Evolutionary conservation across 176 grass and related monocot species (phyloP), one percentile per base, ranked within the genome.

Genomic region (Aechmea fasciata): DNA sequence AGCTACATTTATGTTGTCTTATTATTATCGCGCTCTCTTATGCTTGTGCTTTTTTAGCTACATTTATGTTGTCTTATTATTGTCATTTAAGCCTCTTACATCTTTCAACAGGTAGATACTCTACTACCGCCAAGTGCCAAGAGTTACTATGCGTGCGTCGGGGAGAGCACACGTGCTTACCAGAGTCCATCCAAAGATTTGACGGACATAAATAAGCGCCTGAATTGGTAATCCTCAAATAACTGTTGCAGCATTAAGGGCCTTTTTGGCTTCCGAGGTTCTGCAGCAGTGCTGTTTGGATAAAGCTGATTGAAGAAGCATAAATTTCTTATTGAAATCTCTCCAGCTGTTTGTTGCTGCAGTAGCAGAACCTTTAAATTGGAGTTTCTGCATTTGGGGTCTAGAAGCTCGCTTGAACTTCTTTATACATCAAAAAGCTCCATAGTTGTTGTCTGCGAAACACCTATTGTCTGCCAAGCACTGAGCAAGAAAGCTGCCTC

Each of bases 91-190:
- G 23, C 33, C 33, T 41, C 25, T 48, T 82, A 3, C 80, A 51
- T 67, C 54, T 72, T 51, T 51, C 52, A 10, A 78, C 84, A 93
- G 94, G 87, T 85, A 87, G 94, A 99, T 75, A 75, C 68, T 11
- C 73, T 99, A 23, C 77, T 99, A 61, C 85, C 94, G 48, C 87
- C 94, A 75, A 93, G 94, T 79, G 90, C 84, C 2, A 83, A 84
- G 72, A 99, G 94, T 79, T 90, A 85, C 74, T 99, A 99, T 82
- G 94, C 89, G 49, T 99, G 89, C 74, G 82, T 99, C 17, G 89
- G 94, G 23, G 94, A 99, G 83, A 89, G 94, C 84, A 93, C 94
- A 28, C 89, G 83, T 70, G 76, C 82, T 75, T 93, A 87, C 69
- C 87, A 85, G 71, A 90, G 89, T 66, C 87, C 87, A 51, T 88